Conservation (phyloP, 2,329 filamentous ascomycete species). For the Niveomyces coronatus region DNA sequence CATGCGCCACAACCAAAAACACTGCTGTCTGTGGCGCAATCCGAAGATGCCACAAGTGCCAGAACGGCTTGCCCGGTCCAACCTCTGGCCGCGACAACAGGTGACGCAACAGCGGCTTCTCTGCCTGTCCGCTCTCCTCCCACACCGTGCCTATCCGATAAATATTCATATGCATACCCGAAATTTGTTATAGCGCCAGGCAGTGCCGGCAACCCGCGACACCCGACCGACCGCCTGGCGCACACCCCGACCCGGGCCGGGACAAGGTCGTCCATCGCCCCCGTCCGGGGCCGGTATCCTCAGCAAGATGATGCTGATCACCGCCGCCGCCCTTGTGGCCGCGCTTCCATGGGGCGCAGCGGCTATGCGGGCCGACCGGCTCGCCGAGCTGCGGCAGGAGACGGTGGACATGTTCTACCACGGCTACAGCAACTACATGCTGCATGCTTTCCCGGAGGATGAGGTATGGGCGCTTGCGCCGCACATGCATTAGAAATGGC, state of each 20-base stretch:
- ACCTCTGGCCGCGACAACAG: neutral
- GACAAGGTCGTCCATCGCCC: neutral
- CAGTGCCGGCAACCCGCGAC: too few species aligned
- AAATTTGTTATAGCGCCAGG: constrained; percentile 3
- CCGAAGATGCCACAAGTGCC: constrained; percentile 5
- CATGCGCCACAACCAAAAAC: constrained; percentile 5
- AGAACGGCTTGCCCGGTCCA: constrained; percentile 1
- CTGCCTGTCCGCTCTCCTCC: too few species aligned
- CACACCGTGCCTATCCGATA: neutral
- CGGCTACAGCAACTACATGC: constrained; percentile 92
- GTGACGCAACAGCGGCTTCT: neutral
- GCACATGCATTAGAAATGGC: neutral
- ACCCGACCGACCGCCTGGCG: too few species aligned
- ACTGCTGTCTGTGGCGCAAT: constrained; percentile 3
- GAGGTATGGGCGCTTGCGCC: constrained; percentile 41
- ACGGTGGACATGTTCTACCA: constrained; percentile 86
- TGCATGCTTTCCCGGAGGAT: constrained; percentile 89
- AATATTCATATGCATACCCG: neutral
- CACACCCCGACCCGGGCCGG: too few species aligned
- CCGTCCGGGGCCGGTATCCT: neutral
- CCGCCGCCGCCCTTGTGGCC: constrained; percentile 16
- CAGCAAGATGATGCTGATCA: constrained; percentile 18
- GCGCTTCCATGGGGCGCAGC: constrained; percentile 31
- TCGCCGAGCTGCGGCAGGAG: constrained; percentile 46
- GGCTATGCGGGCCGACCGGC: constrained; percentile 46